phyloP scores from a whole-genome alignment of 129 eudicot species.

The Apium graveolens region DNA sequence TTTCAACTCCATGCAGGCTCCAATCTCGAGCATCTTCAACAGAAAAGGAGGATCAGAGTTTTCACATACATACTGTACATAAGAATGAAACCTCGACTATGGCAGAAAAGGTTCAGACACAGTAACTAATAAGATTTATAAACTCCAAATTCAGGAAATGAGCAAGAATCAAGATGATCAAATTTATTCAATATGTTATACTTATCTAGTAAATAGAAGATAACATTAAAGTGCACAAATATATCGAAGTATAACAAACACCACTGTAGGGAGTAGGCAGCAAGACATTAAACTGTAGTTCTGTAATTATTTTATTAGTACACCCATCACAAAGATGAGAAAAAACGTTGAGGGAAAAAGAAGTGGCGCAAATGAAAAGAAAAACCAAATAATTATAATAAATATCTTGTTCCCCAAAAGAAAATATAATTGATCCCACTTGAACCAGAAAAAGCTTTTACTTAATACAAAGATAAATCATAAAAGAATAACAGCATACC shows the following conservation, averaged over 20 bases:
- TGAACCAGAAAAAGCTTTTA: neutral
- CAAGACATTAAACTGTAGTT: neutral
- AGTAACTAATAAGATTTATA: no score
- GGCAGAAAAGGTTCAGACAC: neutral
- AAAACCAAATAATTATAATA: neutral
- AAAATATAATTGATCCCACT: neutral
- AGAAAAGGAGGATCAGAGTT: neutral
- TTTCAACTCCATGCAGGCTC: conserved; percentile 48
- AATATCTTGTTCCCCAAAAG: neutral
- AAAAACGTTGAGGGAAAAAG: neutral
- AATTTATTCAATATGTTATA: no score
- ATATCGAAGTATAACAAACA: neutral
- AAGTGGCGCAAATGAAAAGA: neutral
- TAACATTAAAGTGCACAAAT: neutral
- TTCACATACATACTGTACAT: neutral
- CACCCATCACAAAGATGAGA: neutral
- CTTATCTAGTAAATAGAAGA: neutral
- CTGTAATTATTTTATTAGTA: neutral
- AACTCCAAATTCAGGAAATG: neutral
- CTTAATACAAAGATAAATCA: neutral
- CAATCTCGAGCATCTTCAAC: conserved; percentile 59
- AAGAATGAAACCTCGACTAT: neutral
- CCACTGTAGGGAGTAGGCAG: neutral
- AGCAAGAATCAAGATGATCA: neutral
- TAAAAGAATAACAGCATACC: conserved; percentile 26